Evolutionary conservation across 768 basidiomycete genomes (phyloP).

Genomic region (Pleurotus platypus): DNA sequence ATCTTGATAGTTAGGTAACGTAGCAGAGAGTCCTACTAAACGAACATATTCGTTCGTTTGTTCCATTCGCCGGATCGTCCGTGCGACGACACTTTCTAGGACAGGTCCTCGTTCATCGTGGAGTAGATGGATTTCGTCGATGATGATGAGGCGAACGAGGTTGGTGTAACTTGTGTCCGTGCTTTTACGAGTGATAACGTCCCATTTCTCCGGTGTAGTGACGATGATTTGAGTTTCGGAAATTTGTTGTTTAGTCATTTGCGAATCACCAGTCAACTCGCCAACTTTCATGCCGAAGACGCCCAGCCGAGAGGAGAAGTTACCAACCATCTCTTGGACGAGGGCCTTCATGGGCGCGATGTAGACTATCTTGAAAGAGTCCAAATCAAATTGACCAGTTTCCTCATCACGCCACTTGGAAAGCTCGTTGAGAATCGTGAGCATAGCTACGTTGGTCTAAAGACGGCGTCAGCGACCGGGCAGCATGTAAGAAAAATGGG

Average conservation of each 20-base stretch:
- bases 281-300: conserved; percentile 78
- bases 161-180: conserved; percentile 97
- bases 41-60: conserved; percentile 92
- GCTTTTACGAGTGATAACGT: conserved; percentile 97
- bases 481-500: not conserved
- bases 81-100: conserved; percentile 83
- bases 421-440: conserved; percentile 90
- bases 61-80: conserved; percentile 92
- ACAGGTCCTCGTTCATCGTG: conserved; percentile 99
- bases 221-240: conserved; percentile 97
- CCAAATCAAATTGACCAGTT: conserved; percentile 78
- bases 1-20: conserved; percentile 97
- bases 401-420: conserved; percentile 81
- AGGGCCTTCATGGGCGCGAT: conserved; percentile 99
- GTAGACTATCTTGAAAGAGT: conserved; percentile 95
- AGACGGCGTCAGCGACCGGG: not conserved
- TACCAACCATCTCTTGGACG: conserved; percentile 98
- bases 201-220: conserved; percentile 99
- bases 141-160: conserved; percentile 92
- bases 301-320: conserved; percentile 77
- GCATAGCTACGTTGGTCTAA: conserved; percentile 97
- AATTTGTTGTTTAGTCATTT: conserved; percentile 98
- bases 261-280: conserved; percentile 94
- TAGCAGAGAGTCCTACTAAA: conserved; percentile 92
- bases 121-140: conserved; percentile 96